These are phyloP conservation scores for Ophiobolus disseminans DNA, from an alignment of 2,329 filamentous ascomycete genomes.

Conservation along the genomic window DNA sequence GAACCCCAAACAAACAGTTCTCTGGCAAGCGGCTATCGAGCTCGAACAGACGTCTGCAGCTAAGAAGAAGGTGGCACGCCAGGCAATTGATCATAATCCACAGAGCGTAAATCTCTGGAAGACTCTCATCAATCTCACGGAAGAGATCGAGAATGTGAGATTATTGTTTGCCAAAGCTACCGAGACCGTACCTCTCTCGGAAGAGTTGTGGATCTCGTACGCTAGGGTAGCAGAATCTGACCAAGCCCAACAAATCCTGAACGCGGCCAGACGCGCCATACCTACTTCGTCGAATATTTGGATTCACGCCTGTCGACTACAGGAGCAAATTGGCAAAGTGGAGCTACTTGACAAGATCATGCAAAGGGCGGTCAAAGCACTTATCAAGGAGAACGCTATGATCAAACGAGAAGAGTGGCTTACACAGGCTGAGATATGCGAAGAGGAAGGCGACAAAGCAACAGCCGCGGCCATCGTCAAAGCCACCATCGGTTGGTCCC, in stretches of 20 bases:
- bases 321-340: slow-evolving; percentile 85
- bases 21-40: slow-evolving; percentile 90
- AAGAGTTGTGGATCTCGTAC: slow-evolving; percentile 93
- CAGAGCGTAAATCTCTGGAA: slow-evolving; percentile 99
- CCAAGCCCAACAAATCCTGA: slow-evolving; percentile 93
- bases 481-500: slow-evolving; percentile 88
- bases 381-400: slow-evolving; percentile 94
- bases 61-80: slow-evolving; percentile 90
- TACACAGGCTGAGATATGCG: slow-evolving; percentile 89
- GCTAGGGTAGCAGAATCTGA: slow-evolving; percentile 88
- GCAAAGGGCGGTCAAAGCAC: slow-evolving; percentile 87
- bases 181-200: slow-evolving; percentile 89
- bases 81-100: slow-evolving; percentile 89
- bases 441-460: slow-evolving; percentile 84
- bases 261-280: slow-evolving; percentile 90
- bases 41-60: slow-evolving; percentile 81
- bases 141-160: slow-evolving; percentile 85
- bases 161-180: slow-evolving; percentile 92
- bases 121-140: slow-evolving; percentile 92
- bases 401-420: slow-evolving; percentile 98
- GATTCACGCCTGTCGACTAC: slow-evolving; percentile 90
- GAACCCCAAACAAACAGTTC: too few relatives aligned
- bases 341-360: slow-evolving; percentile 83
- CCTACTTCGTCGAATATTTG: slow-evolving; percentile 95
- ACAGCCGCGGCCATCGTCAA: slow-evolving; percentile 90